Base-by-base conservation (phyloP, 192 early-diverging fungal species). In the Chytriomyces sp. region DNA sequence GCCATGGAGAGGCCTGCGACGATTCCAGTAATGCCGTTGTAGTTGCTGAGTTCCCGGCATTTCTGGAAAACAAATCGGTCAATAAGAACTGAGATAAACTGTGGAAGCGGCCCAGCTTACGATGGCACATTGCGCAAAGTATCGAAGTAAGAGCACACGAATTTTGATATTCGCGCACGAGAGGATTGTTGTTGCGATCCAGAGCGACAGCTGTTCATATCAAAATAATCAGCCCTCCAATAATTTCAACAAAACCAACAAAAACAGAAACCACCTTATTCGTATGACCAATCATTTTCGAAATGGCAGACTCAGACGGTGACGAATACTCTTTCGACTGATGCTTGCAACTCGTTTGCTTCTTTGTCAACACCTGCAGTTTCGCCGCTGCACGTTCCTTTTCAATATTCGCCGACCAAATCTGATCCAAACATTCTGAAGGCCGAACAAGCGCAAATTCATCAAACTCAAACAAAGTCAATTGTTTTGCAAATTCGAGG, bases 371-470 rank as follows among this genome's bases (percentile, higher is more conserved):
- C 1, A 50, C 64, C 43, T 69, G 26, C 7, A 67, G 23, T 18
- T 67, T 44, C 13, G 64, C 49, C 5, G 49, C 74, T 50, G n/a
- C 77, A 48, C 69, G 45, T 66, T 87, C 86, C 53, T 86, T 88
- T 24, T 78, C 77, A 26, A 80, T 46, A 45, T 82, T 80, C 13
- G 71, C 63, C 7, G 83, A 84, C 87, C 88, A 89, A 49, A 89
- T 89, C 72, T 87, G 85, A 79, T 88, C 88, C 28, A 83, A 26
- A 61, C 85, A 89, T 73, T 89, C 88, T 46, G 81, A 80, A 6
- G 84, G 72, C 69, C 80, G 81, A 35, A 89, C 82, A 7, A 68
- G 23, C 45, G 59, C 24, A 66, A 85, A 89, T 65, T 84, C 76
- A 47, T 83, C 77, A 53, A 78, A 83, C 43, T 89, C 88, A 5